Conservation (phyloP, 2,329 filamentous ascomycete genomes). For the Didymella pomorum region DNA sequence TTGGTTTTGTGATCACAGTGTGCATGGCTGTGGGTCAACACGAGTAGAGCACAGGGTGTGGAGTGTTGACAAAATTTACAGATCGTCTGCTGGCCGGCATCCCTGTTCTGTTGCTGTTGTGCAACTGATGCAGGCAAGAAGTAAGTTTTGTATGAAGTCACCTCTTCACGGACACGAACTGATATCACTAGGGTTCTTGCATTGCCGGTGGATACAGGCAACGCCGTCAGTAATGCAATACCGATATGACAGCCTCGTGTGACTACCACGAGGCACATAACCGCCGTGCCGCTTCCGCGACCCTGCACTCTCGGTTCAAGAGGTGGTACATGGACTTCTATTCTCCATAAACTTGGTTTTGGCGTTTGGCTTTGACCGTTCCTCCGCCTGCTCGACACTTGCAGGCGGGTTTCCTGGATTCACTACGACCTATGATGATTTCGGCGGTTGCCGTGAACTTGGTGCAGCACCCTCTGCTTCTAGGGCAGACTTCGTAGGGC, state of each 20-base stretch:
- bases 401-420: not conserved
- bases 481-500: not conserved
- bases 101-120: conserved; percentile 65
- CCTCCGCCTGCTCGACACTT: too few species aligned
- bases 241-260: conserved; percentile 44
- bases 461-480: not conserved
- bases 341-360: not conserved
- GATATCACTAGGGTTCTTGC: conserved; percentile 57
- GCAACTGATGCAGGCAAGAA: conserved; percentile 62
- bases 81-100: conserved; percentile 64
- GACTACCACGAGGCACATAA: conserved; percentile 1
- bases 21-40: conserved; percentile 57
- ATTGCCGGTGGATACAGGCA: conserved; percentile 61
- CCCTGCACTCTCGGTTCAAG: not conserved
- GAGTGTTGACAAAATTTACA: conserved; percentile 33
- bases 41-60: not conserved
- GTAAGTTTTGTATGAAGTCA: conserved; percentile 47
- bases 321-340: not conserved
- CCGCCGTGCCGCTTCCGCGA: not conserved
- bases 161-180: conserved; percentile 16
- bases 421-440: not conserved
- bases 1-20: conserved; percentile 60
- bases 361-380: not conserved
- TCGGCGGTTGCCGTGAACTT: not conserved
- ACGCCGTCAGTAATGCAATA: conserved; percentile 60